Base-by-base conservation (phyloP, 371 early-diverging fungal genomes). In the Zychaea mexicana region DNA sequence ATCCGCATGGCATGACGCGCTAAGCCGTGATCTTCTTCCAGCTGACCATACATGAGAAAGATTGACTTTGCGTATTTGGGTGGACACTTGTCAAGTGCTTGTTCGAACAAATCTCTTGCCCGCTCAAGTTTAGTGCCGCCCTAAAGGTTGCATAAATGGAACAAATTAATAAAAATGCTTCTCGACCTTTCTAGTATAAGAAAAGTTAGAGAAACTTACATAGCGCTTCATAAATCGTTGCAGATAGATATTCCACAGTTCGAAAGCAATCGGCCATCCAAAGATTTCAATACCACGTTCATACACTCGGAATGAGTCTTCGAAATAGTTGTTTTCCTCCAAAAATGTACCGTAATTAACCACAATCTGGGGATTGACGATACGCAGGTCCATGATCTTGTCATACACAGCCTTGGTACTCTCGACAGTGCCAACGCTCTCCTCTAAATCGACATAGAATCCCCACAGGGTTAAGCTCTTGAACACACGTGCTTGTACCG, bases 161-260 rank as follows among this genome's bases (percentile, higher is more conserved):
- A 13, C n/a, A n/a, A n/a, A n/a, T 17, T 21, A 15, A 19, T 45
- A 30, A 36, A 36, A 39, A 32, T n/a, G n/a, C 24, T 19, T 12
- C 13, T 59, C 27, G 4, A 42, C 15, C 15, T 4, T 42, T 42
- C 42, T 42, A 3, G 13, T 12, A 42, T 19, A 45, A 26, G 39
- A 38, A 52, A 19, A 52, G 4, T 28, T 21, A 24, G 19, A 21
- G n/a, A n/a, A 28, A 76, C 86, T 79, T 83, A 85, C 87, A 72
- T 91, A 95, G 19, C 98, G 93, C 13, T 73, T 74, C 39, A 95
- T 83, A 70, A 98, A 98, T 67, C 92, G 88, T 26, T 88, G 82
- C 56, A 99, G 80, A 75, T 99, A 99, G 28, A 96, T 82, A 73
- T 94, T 96, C 99, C 99, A 99, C 58, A 99, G 79, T 67, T 99